Conservation (phyloP, 441 rosid genomes). For the Eugenia klotzschiana region DNA sequence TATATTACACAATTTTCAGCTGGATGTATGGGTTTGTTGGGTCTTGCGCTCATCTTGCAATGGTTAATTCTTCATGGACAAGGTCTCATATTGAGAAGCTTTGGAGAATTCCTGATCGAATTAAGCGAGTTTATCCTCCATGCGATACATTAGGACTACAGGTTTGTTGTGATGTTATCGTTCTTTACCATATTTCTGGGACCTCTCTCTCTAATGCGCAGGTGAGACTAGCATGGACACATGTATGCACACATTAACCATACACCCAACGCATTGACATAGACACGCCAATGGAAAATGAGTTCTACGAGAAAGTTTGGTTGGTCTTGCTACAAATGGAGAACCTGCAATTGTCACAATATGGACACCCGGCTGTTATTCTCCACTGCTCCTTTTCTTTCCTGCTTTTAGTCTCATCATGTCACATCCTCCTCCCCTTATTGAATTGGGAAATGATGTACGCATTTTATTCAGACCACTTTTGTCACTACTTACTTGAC, state of each 20-base stretch:
- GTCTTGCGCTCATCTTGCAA: slow-evolving; percentile 65
- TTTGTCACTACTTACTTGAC: not conserved
- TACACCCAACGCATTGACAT: not conserved
- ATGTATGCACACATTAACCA: not conserved
- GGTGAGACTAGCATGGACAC: not conserved
- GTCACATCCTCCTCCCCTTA: not conserved
- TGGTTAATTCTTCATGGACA: slow-evolving; percentile 98
- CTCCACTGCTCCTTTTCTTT: not conserved
- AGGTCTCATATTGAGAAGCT: slow-evolving; percentile 65
- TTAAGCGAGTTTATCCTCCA: slow-evolving; percentile 75
- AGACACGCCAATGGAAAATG: not conserved
- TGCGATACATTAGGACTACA: slow-evolving; percentile 90
- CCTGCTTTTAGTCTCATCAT: not conserved
- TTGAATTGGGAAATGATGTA: not conserved
- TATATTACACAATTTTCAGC: slow-evolving; percentile 62
- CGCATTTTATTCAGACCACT: not conserved
- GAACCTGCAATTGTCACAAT: not conserved
- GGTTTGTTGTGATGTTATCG: slow-evolving; percentile 21
- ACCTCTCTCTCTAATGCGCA: not conserved
- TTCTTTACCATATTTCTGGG: not conserved
- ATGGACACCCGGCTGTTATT: not conserved
- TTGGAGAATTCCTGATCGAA: slow-evolving; percentile 59
- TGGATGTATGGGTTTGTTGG: slow-evolving; percentile 84
- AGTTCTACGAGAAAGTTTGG: not conserved
- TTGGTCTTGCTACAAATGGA: not conserved